Conservation (phyloP, 129 eudicot genomes). For the Tanacetum coccineum region DNA sequence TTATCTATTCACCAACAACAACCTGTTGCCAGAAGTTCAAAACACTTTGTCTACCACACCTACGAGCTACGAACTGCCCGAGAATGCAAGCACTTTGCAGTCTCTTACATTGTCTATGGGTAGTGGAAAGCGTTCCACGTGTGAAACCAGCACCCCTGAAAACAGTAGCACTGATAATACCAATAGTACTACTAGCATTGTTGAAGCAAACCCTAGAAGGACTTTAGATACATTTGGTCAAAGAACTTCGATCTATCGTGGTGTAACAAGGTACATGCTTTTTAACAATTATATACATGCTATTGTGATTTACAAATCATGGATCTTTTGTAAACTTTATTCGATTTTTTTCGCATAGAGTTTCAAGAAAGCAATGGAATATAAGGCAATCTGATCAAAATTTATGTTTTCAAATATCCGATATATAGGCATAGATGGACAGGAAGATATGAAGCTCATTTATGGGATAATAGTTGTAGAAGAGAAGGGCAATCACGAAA, state of each 20-base stretch:
- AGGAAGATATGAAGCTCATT: conserved; percentile 98
- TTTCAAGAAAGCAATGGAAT: not conserved
- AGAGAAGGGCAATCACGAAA: conserved; percentile 99
- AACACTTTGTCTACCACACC: conserved; percentile 41
- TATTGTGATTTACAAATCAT: not conserved
- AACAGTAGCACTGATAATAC: conserved; percentile 36
- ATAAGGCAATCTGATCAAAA: not conserved
- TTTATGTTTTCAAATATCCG: not conserved
- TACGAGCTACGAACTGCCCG: conserved; percentile 51
- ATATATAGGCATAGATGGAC: conserved; percentile 94
- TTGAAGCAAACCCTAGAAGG: conserved; percentile 84
- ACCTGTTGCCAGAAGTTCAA: conserved; percentile 47
- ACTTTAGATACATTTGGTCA: conserved; percentile 96
- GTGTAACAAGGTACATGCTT: conserved; percentile 72
- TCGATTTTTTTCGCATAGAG: not conserved
- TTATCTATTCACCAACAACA: conserved; percentile 49
- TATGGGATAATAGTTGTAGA: conserved; percentile 98
- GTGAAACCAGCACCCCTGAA: conserved; percentile 59
- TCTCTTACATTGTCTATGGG: conserved; percentile 94
- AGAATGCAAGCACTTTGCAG: conserved; percentile 71
- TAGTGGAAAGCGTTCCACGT: conserved; percentile 70
- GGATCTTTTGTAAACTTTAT: not conserved
- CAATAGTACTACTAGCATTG: conserved; percentile 41
- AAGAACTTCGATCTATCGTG: conserved; percentile 94
- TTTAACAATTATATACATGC: not conserved